Conservation (phyloP, 73 alveolate genomes). For the Symbiodinium pilosum region DNA sequence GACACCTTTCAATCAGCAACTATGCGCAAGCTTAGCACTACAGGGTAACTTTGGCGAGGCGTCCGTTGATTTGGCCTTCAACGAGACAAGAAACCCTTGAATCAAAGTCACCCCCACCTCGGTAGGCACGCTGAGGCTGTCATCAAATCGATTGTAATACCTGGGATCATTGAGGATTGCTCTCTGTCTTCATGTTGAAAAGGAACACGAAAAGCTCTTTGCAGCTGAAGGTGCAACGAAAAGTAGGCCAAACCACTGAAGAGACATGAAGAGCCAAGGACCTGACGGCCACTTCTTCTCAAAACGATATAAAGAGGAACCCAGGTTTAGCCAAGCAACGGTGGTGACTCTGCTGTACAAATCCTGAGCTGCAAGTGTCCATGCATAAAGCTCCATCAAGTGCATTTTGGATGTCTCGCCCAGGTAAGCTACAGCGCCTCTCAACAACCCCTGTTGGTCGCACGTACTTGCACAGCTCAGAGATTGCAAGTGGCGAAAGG, state of each 20-base stretch:
- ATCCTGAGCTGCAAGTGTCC: not conserved
- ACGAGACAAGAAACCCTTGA: too few relatives aligned
- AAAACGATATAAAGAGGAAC: not conserved
- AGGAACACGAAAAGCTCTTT: too few relatives aligned
- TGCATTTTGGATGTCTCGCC: too few relatives aligned
- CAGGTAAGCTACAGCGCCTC: too few relatives aligned
- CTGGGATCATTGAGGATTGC: not conserved
- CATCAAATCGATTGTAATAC: not conserved
- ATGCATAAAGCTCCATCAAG: too few relatives aligned
- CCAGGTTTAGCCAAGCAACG: constrained; percentile 12
- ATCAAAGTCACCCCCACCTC: not conserved
- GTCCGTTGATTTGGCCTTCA: not conserved
- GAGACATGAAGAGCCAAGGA: constrained; percentile 49
- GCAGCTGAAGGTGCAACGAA: constrained; percentile 29
- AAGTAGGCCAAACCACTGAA: constrained; percentile 84
- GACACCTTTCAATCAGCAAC: too few relatives aligned
- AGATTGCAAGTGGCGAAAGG: constrained; percentile 32
- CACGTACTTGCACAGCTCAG: too few relatives aligned
- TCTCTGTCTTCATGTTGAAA: too few relatives aligned
- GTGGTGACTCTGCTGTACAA: constrained; percentile 77
- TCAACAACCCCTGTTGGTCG: too few relatives aligned
- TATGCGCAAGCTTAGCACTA: too few relatives aligned
- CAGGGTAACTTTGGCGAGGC: not conserved
- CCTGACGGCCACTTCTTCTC: not conserved
- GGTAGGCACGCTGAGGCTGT: not conserved